These are phyloP conservation scores for Ascosphaera pollenicola DNA, from an alignment of 2,329 filamentous ascomycete species.

Conservation along the genomic window DNA sequence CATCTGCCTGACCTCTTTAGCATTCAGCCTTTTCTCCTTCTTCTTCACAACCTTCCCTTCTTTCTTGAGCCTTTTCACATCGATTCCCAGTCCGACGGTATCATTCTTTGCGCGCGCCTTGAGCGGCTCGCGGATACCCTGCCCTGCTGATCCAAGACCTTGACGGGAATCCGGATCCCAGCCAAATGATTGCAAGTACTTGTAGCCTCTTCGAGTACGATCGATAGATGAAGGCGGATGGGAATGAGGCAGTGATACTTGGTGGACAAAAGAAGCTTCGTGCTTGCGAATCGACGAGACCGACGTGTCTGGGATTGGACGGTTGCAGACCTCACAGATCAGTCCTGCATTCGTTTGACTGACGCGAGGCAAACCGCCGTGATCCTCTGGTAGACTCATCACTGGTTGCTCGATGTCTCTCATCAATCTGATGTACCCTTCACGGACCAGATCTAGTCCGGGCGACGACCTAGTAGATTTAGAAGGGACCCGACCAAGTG, in stretches of 20 bases:
- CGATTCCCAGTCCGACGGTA: constrained; percentile 48
- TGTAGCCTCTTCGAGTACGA: constrained; percentile 31
- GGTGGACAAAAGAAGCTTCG: constrained; percentile 32
- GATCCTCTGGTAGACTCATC: too few relatives aligned
- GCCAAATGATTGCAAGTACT: constrained; percentile 33
- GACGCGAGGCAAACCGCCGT: too few relatives aligned
- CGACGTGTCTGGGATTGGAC: constrained; percentile 23
- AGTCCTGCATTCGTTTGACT: constrained; percentile 5
- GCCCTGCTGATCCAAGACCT: constrained; percentile 47
- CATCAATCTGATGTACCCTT: too few relatives aligned
- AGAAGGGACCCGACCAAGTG: background rate
- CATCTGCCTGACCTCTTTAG: constrained; percentile 44
- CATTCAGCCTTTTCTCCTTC: constrained; percentile 28
- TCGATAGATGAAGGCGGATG: constrained; percentile 36
- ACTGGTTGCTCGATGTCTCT: too few relatives aligned
- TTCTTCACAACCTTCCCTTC: constrained; percentile 14
- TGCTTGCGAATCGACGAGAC: constrained; percentile 14
- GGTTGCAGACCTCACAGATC: constrained; percentile 36
- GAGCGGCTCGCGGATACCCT: constrained; percentile 56
- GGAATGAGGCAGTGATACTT: constrained; percentile 32
- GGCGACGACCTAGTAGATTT: background rate
- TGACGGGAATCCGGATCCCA: constrained; percentile 39
- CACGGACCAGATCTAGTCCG: background rate
- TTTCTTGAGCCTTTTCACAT: constrained; percentile 9
- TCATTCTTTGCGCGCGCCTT: constrained; percentile 51